Percentiles rank a stretch among this genome's conserved stretches.
phyloP scores from a whole-genome alignment of 208 protist genomes.

The Naegleria gruberi region DNA sequence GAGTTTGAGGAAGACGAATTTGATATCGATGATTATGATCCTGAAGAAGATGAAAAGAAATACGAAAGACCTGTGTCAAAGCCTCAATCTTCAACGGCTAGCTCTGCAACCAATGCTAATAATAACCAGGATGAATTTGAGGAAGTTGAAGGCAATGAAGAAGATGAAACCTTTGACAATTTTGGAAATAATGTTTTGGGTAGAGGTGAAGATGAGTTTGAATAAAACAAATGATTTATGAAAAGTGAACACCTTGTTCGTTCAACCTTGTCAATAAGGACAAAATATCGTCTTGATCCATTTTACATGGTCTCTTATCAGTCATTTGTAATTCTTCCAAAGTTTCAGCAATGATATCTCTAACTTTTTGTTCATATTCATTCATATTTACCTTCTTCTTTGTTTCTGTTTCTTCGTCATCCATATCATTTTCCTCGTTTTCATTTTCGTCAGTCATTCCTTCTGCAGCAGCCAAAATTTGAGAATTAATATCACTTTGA shows the following conservation, averaged over 20 bases:
- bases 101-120: neutral
- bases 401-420: neutral
- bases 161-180: neutral
- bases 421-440: neutral
- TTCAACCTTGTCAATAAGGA: slow-evolving; percentile 32
- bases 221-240: neutral
- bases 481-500: neutral
- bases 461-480: neutral
- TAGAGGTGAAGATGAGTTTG: neutral
- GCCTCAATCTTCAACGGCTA: neutral
- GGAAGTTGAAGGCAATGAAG: neutral
- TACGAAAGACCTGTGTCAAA: neutral
- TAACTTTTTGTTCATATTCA: slow-evolving; percentile 32
- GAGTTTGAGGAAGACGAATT: neutral
- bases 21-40: neutral
- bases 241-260: slow-evolving; percentile 27
- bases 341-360: slow-evolving; percentile 40
- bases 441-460: neutral
- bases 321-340: slow-evolving; percentile 40
- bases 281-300: slow-evolving; percentile 65
- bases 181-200: neutral
- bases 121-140: neutral
- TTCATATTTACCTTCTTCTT: neutral
- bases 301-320: slow-evolving; percentile 50
- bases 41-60: neutral